A percentile compares a stretch with the other conserved stretches of the same genome.
Evolutionary conservation across 768 basidiomycete species (phyloP).

Genomic region (Gelatoporia subvermispora): DNA sequence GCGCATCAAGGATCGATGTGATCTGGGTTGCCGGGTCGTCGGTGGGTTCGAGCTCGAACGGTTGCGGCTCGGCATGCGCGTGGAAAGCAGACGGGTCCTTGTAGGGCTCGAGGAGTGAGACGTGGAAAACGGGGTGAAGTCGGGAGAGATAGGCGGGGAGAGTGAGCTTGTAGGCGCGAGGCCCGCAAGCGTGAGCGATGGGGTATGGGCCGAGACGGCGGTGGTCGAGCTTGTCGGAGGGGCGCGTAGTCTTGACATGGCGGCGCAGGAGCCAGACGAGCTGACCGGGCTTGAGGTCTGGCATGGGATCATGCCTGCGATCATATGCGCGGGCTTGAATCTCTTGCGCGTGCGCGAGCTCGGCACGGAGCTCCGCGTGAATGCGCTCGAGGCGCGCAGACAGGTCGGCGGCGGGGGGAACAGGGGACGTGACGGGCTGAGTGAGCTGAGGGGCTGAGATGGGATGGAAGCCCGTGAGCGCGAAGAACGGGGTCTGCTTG

Average conservation of each 20-base stretch:
- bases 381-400: slow-evolving; percentile 24
- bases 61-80: slow-evolving; percentile 14
- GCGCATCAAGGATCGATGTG: not conserved
- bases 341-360: slow-evolving; percentile 28
- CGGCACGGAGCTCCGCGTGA: slow-evolving; percentile 30
- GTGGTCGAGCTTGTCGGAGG: slow-evolving; percentile 32
- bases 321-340: slow-evolving; percentile 26
- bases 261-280: slow-evolving; percentile 34
- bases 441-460: slow-evolving; percentile 26
- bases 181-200: not conserved
- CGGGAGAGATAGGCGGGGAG: slow-evolving; percentile 19
- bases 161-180: not conserved
- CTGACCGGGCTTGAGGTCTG: slow-evolving; percentile 27
- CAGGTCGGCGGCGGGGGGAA: slow-evolving; percentile 30
- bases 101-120: slow-evolving; percentile 26
- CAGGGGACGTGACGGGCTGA: slow-evolving; percentile 20
- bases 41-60: slow-evolving; percentile 3
- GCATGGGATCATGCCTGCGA: slow-evolving; percentile 17
- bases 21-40: slow-evolving; percentile 19
- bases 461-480: slow-evolving; percentile 7
- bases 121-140: slow-evolving; percentile 36
- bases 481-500: slow-evolving; percentile 5
- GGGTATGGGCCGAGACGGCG: slow-evolving; percentile 2
- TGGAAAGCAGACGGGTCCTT: slow-evolving; percentile 30
- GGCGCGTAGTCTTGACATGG: slow-evolving; percentile 37